phyloP scores from a whole-genome alignment of 2,329 filamentous ascomycete genomes.

The Diaporthe ampelina region DNA sequence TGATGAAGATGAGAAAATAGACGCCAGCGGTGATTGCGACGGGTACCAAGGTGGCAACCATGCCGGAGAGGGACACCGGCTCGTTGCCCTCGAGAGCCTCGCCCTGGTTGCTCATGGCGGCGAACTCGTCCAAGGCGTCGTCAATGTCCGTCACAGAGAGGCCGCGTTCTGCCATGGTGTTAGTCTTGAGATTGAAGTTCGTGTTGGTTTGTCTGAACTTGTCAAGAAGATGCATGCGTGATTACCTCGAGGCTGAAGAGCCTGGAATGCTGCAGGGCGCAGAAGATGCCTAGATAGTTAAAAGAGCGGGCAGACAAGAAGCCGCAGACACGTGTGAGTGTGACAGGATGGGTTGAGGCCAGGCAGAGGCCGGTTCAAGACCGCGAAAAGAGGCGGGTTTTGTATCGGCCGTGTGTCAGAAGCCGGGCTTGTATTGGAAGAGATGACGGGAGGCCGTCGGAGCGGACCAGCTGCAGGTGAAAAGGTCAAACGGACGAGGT shows the following conservation, averaged over 20 bases:
- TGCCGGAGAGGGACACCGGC: constrained; percentile 47
- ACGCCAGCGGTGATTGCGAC: constrained; percentile 54
- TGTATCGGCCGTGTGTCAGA: constrained; percentile 28
- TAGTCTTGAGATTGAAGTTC: not conserved
- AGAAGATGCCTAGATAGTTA: not conserved
- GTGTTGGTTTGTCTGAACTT: not conserved
- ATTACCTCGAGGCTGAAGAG: constrained; percentile 25
- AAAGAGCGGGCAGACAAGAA: not conserved
- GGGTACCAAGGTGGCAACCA: constrained; percentile 59
- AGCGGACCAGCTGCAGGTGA: not conserved
- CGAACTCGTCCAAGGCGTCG: not conserved
- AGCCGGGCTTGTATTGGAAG: not conserved
- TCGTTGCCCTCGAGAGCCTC: not conserved
- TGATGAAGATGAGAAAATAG: constrained; percentile 60
- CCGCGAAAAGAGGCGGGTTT: constrained; percentile 7
- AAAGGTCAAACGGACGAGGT: not conserved
- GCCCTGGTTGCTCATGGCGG: constrained; percentile 31
- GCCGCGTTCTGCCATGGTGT: constrained; percentile 26
- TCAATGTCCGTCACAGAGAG: not conserved
- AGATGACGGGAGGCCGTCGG: constrained; percentile 10
- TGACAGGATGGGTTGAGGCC: constrained; percentile 8
- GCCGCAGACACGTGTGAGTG: not conserved
- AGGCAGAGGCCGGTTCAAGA: not conserved
- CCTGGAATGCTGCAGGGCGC: not conserved
- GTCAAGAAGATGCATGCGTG: constrained; percentile 2